phyloP scores from a whole-genome alignment of 495 filamentous ascomycete species.

The Neurospora sp. region DNA sequence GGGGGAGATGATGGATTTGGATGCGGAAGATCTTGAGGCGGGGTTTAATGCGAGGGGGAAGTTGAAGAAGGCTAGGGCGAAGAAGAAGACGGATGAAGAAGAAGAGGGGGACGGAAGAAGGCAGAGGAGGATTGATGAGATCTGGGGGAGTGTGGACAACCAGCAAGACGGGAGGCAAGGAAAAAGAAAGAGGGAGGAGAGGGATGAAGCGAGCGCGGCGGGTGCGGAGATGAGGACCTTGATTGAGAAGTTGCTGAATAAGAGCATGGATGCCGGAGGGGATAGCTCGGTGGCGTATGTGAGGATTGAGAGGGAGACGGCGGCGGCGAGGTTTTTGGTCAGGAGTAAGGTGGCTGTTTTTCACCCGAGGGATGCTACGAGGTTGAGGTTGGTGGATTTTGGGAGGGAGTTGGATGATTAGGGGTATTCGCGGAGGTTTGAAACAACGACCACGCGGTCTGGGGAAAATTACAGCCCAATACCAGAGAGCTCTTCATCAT shows the following conservation, averaged over 20 bases:
- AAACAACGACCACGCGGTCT: too few relatives aligned
- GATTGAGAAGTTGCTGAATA: constrained; percentile 50
- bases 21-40: constrained; percentile 44
- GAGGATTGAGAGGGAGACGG: constrained; percentile 61
- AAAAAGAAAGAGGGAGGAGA: constrained; percentile 20
- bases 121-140: constrained; percentile 66
- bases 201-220: constrained; percentile 54
- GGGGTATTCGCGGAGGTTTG: constrained; percentile 9
- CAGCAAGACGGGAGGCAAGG: too few relatives aligned
- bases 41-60: constrained; percentile 67
- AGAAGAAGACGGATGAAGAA: not conserved
- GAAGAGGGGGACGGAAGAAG: constrained; percentile 33
- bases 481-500: too few relatives aligned
- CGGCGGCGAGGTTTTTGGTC: constrained; percentile 72
- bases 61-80: constrained; percentile 47
- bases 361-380: constrained; percentile 70
- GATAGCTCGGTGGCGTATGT: constrained; percentile 54
- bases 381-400: constrained; percentile 74
- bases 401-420: constrained; percentile 63
- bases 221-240: constrained; percentile 57
- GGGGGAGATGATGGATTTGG: constrained; percentile 58
- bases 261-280: constrained; percentile 49
- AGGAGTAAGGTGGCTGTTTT: constrained; percentile 78
- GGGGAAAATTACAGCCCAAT: too few relatives aligned
- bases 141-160: constrained; percentile 52